phyloP scores from a whole-genome alignment of 352 stramenopile species.

The Thalassiosira delicatula region DNA sequence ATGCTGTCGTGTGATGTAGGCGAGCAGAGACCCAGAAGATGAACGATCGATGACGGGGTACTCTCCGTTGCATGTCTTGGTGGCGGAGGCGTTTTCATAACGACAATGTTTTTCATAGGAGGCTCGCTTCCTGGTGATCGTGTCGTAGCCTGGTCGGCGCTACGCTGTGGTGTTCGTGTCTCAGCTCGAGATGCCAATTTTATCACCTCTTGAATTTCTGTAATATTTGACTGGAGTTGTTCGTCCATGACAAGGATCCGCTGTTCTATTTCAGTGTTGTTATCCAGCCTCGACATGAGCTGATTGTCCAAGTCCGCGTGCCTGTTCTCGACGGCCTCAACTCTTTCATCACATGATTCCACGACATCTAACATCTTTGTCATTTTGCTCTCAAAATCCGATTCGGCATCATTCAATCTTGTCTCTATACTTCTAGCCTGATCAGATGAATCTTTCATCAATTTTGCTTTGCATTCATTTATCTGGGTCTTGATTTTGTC shows the following conservation, averaged over 20 bases:
- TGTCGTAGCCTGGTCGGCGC: no score
- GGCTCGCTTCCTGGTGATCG: no score
- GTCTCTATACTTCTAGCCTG: conserved; percentile 12
- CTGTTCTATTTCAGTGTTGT: conserved; percentile 6
- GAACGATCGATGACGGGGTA: conserved; percentile 5
- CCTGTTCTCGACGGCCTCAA: conserved; percentile 5
- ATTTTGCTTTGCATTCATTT: neutral
- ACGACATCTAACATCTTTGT: conserved; percentile 10
- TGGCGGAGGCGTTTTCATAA: neutral
- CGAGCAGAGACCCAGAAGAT: neutral
- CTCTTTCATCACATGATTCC: conserved; percentile 20
- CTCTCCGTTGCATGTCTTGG: neutral
- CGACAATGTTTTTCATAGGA: no score
- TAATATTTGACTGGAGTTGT: neutral
- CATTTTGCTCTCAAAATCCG: conserved; percentile 5
- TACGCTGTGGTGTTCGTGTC: neutral
- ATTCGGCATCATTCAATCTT: conserved; percentile 22
- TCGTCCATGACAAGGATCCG: neutral
- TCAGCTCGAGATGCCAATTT: neutral
- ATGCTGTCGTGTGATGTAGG: no score
- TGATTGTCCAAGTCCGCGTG: neutral
- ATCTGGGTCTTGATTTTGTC: neutral
- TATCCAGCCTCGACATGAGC: neutral
- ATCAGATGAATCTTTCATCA: neutral
- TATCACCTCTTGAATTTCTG: conserved; percentile 5